Conservation (phyloP, 164 flowering plant species). For the Kalanchoe fedtschenkoi region DNA sequence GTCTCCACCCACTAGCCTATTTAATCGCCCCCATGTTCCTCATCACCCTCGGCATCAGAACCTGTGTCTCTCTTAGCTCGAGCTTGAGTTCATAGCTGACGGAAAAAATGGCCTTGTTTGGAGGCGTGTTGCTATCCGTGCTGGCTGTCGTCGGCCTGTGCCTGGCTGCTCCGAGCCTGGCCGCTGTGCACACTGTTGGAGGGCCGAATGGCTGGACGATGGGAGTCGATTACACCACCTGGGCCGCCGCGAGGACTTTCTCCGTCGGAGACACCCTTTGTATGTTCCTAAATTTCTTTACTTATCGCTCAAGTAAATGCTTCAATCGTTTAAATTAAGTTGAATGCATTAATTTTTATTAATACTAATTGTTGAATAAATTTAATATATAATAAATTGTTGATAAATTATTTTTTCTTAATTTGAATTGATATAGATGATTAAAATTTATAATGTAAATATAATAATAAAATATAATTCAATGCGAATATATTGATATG, state of each 20-base stretch:
- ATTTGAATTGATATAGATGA: too few relatives aligned
- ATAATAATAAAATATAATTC: too few relatives aligned
- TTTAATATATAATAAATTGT: too few relatives aligned
- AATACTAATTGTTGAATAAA: too few relatives aligned
- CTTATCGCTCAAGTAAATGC: too few relatives aligned
- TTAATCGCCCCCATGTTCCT: neutral
- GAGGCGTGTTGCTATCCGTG: neutral
- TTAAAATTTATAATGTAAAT: too few relatives aligned
- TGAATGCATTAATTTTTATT: too few relatives aligned
- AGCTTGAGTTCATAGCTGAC: neutral
- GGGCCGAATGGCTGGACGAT: constrained; percentile 27
- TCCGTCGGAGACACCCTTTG: constrained; percentile 31
- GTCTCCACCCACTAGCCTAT: too few relatives aligned
- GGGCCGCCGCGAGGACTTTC: constrained; percentile 28
- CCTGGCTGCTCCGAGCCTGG: constrained; percentile 14
- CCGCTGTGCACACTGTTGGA: constrained; percentile 30
- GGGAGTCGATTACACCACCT: constrained; percentile 27
- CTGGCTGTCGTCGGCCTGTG: constrained; percentile 3
- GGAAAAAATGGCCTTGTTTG: neutral
- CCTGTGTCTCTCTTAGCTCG: neutral
- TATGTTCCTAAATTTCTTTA: constrained; percentile 13
- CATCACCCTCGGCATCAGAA: neutral
- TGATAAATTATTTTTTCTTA: too few relatives aligned
- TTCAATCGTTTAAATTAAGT: too few relatives aligned
- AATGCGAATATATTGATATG: too few relatives aligned